These are phyloP conservation scores for Zhuliangozyma parablackwelliae DNA, from an alignment of 1,139 yeast species.

Conservation along the genomic window DNA sequence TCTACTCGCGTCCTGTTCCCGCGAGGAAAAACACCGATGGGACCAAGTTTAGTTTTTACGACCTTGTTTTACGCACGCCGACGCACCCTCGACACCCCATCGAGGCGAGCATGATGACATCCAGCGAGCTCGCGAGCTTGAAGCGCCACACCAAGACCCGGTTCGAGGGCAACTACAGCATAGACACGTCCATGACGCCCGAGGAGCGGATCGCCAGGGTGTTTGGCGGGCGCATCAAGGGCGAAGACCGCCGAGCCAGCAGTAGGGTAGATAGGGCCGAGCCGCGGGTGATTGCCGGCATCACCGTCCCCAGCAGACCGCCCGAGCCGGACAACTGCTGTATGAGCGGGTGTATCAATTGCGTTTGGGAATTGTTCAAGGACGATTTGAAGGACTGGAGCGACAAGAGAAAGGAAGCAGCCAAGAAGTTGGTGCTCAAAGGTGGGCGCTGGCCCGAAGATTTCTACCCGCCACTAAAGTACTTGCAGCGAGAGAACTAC, in stretches of 20 bases:
- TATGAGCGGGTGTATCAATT: slow-evolving; percentile 94
- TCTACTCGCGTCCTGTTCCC: not conserved
- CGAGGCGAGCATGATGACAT: slow-evolving; percentile 26
- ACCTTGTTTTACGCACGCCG: slow-evolving; percentile 32
- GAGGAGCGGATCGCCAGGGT: slow-evolving; percentile 48
- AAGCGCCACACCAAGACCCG: slow-evolving; percentile 19
- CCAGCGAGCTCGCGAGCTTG: slow-evolving; percentile 16
- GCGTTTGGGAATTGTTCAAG: slow-evolving; percentile 92
- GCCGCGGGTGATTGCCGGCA: slow-evolving; percentile 58
- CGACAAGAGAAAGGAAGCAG: slow-evolving; percentile 55
- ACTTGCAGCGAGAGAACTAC: slow-evolving; percentile 27
- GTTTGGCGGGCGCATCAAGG: slow-evolving; percentile 58
- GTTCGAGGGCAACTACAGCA: slow-evolving; percentile 46
- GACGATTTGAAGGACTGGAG: slow-evolving; percentile 89
- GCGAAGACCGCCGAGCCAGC: slow-evolving; percentile 48
- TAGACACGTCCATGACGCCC: slow-evolving; percentile 30
- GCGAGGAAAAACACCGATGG: not conserved
- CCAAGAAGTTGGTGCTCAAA: slow-evolving; percentile 41
- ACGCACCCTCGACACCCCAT: slow-evolving; percentile 29
- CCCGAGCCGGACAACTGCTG: slow-evolving; percentile 93
- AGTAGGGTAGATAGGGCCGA: slow-evolving; percentile 44
- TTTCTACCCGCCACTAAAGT: slow-evolving; percentile 63
- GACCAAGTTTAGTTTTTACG: slow-evolving; percentile 30
- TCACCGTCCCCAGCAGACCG: slow-evolving; percentile 75
- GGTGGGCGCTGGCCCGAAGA: slow-evolving; percentile 75